Base-by-base conservation (phyloP, 2,329 filamentous ascomycete genomes). In the Xylariaceae sp. region DNA sequence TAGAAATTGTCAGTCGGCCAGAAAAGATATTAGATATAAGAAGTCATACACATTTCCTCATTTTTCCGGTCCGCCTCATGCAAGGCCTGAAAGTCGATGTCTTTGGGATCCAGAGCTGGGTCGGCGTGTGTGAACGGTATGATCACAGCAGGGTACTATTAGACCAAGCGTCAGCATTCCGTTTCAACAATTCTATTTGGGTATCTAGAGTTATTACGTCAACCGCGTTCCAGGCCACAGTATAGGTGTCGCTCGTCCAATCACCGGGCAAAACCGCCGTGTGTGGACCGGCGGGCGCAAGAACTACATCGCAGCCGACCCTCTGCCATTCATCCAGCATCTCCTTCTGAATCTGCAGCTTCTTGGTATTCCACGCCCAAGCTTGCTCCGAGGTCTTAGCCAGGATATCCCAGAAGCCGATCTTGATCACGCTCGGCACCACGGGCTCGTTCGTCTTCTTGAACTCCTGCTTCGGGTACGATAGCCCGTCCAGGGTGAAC, bases 321-420 rank as follows among this genome's bases (percentile, higher is more conserved):
- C 67, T 56, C 51, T 69, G 64, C 70, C 71, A 73, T 14, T 65
- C 59, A 57, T 74, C 70, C n/a, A 74, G 62, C 66, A 73, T 72
- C 41, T 70, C 42, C 54, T 73, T 73, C 61, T 70, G 67, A n/a
- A 71, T 48, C 1, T 52, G 56, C 16, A 65, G 45, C 48, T 70
- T 71, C 59, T 69, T 71, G 2, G 70, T 65, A 57, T 73, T 73
- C 65, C 66, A 69, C 23, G 52, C 60, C 72, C 72, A 73, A 40
- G 65, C 59, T 51, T 73, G 62, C 60, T 73, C 72, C 49, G 65
- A 67, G 1, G 57, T 69, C 54, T 74, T 74, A 1, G 59, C 45
- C 16, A 67, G 65, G 2, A 72, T 56, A 14, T 66, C 65, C 70
- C 70, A 71, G 54, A 72, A 74, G 0, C 70, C 70, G 47, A 73